Evolutionary conservation across 2,329 filamentous ascomycete genomes (phyloP).

Genomic region (Dryadomyces sulphureus): DNA sequence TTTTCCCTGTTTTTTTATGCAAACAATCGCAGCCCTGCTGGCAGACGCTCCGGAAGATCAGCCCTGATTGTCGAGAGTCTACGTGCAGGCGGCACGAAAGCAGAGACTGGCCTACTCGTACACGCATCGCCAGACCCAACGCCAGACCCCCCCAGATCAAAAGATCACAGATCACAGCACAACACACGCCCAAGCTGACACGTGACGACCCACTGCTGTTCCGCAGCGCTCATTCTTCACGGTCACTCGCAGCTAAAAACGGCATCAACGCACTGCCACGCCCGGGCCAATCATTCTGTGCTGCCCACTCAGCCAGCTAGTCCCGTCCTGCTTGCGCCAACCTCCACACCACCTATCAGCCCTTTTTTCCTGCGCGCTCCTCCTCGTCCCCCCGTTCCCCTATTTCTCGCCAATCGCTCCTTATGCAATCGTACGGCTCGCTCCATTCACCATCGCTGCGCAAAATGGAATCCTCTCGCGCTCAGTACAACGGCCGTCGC

Average conservation of each 20-base stretch:
- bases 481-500: slow-evolving; percentile 37
- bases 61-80: too few species aligned
- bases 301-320: not conserved
- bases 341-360: too few species aligned
- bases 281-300: not conserved
- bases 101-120: too few species aligned
- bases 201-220: not conserved
- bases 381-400: not conserved
- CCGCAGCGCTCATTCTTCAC: not conserved
- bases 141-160: too few species aligned
- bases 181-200: too few species aligned
- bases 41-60: slow-evolving; percentile 3
- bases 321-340: not conserved
- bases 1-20: not conserved
- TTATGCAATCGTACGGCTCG: slow-evolving; percentile 65
- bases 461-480: slow-evolving; percentile 65
- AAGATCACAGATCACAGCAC: too few species aligned
- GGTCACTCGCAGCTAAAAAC: not conserved
- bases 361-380: not conserved
- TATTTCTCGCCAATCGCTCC: slow-evolving; percentile 17
- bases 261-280: not conserved
- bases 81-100: too few species aligned
- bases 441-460: slow-evolving; percentile 57
- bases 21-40: not conserved
- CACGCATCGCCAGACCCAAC: too few species aligned